These are phyloP conservation scores for Cercophora newfieldiana DNA, from an alignment of 495 filamentous ascomycete genomes.

Conservation along the genomic window DNA sequence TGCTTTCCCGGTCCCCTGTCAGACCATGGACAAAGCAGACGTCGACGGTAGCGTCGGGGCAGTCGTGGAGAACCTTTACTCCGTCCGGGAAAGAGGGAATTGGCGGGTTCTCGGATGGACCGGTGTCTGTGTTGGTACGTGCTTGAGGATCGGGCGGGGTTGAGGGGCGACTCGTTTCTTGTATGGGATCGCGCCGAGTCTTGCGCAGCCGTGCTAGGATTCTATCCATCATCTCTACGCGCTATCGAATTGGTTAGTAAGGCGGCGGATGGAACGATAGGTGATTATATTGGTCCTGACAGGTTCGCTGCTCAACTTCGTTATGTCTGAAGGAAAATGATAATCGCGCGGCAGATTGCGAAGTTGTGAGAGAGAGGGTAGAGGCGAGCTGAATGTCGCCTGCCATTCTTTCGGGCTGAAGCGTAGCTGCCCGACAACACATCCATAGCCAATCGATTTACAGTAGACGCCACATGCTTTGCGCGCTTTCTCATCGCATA, in stretches of 20 bases:
- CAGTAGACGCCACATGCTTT: conserved; percentile 14
- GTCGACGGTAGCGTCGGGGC: conserved; percentile 22
- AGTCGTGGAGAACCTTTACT: conserved; percentile 20
- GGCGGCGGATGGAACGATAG: conserved; percentile 7
- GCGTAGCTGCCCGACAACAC: conserved; percentile 11
- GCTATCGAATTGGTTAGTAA: conserved; percentile 2
- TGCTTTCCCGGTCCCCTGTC: conserved; percentile 30
- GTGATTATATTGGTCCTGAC: conserved; percentile 6
- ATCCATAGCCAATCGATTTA: conserved; percentile 8
- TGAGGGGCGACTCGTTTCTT: conserved; percentile 9
- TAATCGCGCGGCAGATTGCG: conserved; percentile 10
- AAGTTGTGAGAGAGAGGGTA: conserved; percentile 12
- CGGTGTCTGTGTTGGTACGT: conserved; percentile 12
- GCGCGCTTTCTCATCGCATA: conserved; percentile 14
- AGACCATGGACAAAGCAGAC: conserved; percentile 37
- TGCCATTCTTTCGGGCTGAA: conserved; percentile 14
- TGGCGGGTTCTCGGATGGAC: conserved; percentile 10
- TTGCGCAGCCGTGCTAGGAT: conserved; percentile 6
- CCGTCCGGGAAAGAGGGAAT: conserved; percentile 19
- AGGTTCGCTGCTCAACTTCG: conserved; percentile 4
- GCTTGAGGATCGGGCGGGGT: conserved; percentile 8
- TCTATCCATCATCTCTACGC: conserved; percentile 12
- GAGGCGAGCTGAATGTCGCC: conserved; percentile 14
- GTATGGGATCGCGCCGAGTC: conserved; percentile 3
- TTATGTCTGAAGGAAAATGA: conserved; percentile 6